phyloP scores from a whole-genome alignment of 805 yeast species.

The Candida argentea region DNA sequence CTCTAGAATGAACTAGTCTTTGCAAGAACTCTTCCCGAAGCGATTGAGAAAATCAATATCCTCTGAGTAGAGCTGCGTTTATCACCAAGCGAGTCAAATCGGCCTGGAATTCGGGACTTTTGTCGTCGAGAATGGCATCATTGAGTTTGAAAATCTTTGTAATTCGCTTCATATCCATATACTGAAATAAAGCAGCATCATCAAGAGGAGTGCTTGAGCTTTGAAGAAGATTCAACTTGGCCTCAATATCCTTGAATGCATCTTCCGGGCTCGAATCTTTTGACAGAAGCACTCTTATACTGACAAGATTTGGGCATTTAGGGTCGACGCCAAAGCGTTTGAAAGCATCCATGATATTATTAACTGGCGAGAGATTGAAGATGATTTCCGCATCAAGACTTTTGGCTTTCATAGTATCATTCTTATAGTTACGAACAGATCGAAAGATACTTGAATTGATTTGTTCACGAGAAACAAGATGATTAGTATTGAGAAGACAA shows the following conservation, averaged over 20 bases:
- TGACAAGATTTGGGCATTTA: slow-evolving; percentile 34
- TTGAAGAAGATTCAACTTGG: too few relatives aligned
- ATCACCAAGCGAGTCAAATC: slow-evolving; percentile 33
- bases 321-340: slow-evolving; percentile 60
- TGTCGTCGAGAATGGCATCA: slow-evolving; percentile 13
- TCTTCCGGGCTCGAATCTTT: not conserved
- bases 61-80: slow-evolving; percentile 40
- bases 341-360: slow-evolving; percentile 63
- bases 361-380: slow-evolving; percentile 57
- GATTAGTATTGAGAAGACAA: slow-evolving; percentile 55
- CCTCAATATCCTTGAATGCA: slow-evolving; percentile 17
- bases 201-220: too few relatives aligned
- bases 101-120: slow-evolving; percentile 9
- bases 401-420: slow-evolving; percentile 47
- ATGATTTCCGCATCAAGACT: slow-evolving; percentile 64
- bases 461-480: slow-evolving; percentile 53
- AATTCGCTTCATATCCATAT: slow-evolving; percentile 18
- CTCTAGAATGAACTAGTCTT: too few relatives aligned
- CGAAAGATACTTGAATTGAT: slow-evolving; percentile 50
- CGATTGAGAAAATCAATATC: slow-evolving; percentile 21
- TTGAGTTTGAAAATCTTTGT: slow-evolving; percentile 28
- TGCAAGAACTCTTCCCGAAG: too few relatives aligned
- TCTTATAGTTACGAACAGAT: slow-evolving; percentile 41
- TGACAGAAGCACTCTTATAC: slow-evolving; percentile 35
- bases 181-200: slow-evolving; percentile 9